These are phyloP conservation scores for Prunus yedoensis DNA, from an alignment of 331 rosid genomes.

Conservation along the genomic window DNA sequence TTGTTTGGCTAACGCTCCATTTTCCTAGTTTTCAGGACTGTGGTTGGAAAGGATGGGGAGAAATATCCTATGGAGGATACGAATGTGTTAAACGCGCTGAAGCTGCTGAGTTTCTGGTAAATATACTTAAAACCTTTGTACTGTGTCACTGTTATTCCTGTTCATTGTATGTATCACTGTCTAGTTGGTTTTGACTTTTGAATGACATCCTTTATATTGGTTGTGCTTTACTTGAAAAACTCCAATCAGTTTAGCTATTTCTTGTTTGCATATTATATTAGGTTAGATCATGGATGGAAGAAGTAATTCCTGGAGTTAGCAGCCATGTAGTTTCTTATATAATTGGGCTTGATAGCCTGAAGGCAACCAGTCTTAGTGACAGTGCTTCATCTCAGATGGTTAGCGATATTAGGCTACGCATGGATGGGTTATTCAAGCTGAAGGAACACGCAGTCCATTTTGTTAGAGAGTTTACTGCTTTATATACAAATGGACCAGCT, in stretches of 20 bases:
- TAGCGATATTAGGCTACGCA: constrained; percentile 68
- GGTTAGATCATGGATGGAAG: constrained; percentile 96
- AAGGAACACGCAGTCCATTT: constrained; percentile 72
- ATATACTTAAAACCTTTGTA: constrained; percentile 6
- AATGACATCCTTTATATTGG: neutral
- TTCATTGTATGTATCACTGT: neutral
- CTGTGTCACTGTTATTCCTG: neutral
- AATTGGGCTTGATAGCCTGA: constrained; percentile 82
- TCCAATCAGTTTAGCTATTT: neutral
- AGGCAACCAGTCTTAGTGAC: constrained; percentile 44
- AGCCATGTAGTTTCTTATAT: constrained; percentile 56
- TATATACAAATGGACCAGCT: constrained; percentile 96
- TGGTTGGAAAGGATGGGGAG: constrained; percentile 99
- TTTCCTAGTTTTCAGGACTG: constrained; percentile 54
- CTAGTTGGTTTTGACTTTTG: neutral
- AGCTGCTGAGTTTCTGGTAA: constrained; percentile 91
- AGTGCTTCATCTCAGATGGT: constrained; percentile 24
- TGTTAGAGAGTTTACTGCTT: constrained; percentile 68
- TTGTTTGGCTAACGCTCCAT: constrained; percentile 14
- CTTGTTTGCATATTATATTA: constrained; percentile 29
- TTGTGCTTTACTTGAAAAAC: constrained; percentile 7
- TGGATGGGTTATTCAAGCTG: constrained; percentile 80
- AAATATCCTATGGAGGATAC: constrained; percentile 87
- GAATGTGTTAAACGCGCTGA: constrained; percentile 76
- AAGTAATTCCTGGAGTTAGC: constrained; percentile 54